Base-by-base conservation (phyloP, 768 basidiomycete species). In the Termitomyces sp. region DNA sequence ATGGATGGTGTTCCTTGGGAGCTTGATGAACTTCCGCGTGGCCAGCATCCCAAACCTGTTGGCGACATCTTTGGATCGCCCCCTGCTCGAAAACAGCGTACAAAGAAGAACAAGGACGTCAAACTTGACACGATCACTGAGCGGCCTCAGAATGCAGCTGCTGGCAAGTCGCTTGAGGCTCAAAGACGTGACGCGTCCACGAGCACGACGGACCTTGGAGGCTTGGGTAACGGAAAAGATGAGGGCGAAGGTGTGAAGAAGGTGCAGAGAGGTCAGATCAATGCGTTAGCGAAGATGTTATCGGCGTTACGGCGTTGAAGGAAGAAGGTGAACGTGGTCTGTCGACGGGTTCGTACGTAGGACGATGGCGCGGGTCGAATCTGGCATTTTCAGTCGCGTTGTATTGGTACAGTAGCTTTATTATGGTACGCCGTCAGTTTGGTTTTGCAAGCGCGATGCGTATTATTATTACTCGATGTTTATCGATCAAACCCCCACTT, bases 241-340 rank as follows among this genome's bases (percentile, higher is more conserved):
- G 79, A 76, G 22, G 69, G 74, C 56, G 79, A 82, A 34, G 77
- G 79, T 49, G 74, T 74, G 49, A 82, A 91, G 81, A 93, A 89
- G 76, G 88, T 91, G 67, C 87, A 92, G 77, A 93, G 88, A 73
- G 90, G 88, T 48, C 93, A 95, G 78, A 94, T 94, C 75, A 87
- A 87, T 66, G 83, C 91, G 42, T 78, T 95, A 65, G 93, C 93
- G 57, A 95, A 95, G 86, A 92, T 95, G 91, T 76, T 95, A 58
- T 91, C 87, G 57, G 88, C 89, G 52, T 72, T 91, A 73, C 80
- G 88, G 67, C 86, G 86, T 67, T 89, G 69, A 80, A 51, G 44
- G 39, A 37, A 42, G 50, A 26, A n/a, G 47, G 47, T 53, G 55
- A 57, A 56, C 52, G 57, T 60, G 63, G 59, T 49, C 58, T 62